These are phyloP conservation scores for Talaromyces sp. DNA, from an alignment of 2,329 filamentous ascomycete genomes.

Conservation along the genomic window DNA sequence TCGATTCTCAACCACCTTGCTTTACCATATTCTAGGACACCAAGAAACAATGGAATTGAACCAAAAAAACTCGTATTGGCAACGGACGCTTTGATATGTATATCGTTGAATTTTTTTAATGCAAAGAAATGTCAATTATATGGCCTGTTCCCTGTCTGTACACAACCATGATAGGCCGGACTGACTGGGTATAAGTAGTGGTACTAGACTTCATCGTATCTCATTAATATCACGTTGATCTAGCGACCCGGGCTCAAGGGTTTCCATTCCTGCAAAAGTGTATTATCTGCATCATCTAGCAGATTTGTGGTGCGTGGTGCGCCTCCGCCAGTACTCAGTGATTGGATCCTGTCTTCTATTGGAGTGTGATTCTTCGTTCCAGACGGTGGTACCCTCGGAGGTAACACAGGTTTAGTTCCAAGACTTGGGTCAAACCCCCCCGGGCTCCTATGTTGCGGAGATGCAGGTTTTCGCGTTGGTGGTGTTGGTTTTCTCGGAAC, in stretches of 20 bases:
- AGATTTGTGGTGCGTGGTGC: not conserved
- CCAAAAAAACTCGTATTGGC: not conserved
- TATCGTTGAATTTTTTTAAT: not conserved
- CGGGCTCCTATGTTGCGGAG: not conserved
- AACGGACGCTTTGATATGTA: not conserved
- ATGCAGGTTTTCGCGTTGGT: not conserved
- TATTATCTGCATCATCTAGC: slow-evolving; percentile 3
- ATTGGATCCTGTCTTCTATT: not conserved
- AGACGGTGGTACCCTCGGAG: slow-evolving; percentile 7
- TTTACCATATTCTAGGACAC: not conserved
- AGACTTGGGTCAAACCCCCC: not conserved
- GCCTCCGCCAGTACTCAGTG: not conserved
- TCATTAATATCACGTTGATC: not conserved
- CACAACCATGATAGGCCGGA: no score
- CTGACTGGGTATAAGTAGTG: not conserved
- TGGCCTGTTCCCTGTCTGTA: no score
- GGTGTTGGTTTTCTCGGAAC: not conserved
- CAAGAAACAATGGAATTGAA: not conserved
- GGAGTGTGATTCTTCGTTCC: not conserved
- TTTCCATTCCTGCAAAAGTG: slow-evolving; percentile 8
- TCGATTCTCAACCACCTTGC: not conserved
- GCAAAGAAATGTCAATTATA: not conserved
- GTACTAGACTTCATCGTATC: not conserved
- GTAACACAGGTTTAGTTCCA: slow-evolving; percentile 8
- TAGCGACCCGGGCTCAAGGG: slow-evolving; percentile 8